Evolutionary conservation across 768 basidiomycete species (phyloP).

Genomic region (Hypsizygus marmoreus): DNA sequence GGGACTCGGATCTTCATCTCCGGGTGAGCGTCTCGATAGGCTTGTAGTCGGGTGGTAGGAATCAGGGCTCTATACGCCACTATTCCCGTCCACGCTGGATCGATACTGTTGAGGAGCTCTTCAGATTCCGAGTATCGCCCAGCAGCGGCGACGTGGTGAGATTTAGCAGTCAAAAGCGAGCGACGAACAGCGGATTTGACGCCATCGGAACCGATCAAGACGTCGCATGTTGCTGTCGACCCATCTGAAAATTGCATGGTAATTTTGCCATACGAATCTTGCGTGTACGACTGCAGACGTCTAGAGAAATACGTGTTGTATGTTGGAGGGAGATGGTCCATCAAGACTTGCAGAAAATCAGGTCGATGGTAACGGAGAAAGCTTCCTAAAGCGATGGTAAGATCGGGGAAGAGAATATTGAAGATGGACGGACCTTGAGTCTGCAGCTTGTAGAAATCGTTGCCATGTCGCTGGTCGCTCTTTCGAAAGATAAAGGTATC

Average conservation of each 20-base stretch:
- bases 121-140: slow-evolving; percentile 16
- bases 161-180: slow-evolving; percentile 22
- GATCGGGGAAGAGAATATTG: neutral
- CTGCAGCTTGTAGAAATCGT: slow-evolving; percentile 23
- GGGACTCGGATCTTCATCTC: slow-evolving; percentile 25
- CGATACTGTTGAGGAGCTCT: slow-evolving; percentile 15
- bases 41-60: slow-evolving; percentile 23
- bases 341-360: slow-evolving; percentile 50
- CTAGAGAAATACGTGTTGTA: slow-evolving; percentile 40
- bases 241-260: slow-evolving; percentile 48
- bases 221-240: slow-evolving; percentile 44
- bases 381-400: slow-evolving; percentile 16
- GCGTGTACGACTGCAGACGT: slow-evolving; percentile 43
- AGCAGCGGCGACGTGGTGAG: slow-evolving; percentile 8
- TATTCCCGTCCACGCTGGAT: slow-evolving; percentile 43
- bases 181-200: slow-evolving; percentile 36
- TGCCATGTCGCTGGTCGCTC: slow-evolving; percentile 21
- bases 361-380: slow-evolving; percentile 45
- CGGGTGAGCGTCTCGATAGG: slow-evolving; percentile 25
- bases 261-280: slow-evolving; percentile 21
- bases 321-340: slow-evolving; percentile 39
- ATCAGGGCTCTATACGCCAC: slow-evolving; percentile 36
- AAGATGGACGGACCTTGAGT: slow-evolving; percentile 17
- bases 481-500: slow-evolving; percentile 27
- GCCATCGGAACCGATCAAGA: slow-evolving; percentile 46